Base-by-base conservation (phyloP, 345 rosid species). In the Citrus hindsii region DNA sequence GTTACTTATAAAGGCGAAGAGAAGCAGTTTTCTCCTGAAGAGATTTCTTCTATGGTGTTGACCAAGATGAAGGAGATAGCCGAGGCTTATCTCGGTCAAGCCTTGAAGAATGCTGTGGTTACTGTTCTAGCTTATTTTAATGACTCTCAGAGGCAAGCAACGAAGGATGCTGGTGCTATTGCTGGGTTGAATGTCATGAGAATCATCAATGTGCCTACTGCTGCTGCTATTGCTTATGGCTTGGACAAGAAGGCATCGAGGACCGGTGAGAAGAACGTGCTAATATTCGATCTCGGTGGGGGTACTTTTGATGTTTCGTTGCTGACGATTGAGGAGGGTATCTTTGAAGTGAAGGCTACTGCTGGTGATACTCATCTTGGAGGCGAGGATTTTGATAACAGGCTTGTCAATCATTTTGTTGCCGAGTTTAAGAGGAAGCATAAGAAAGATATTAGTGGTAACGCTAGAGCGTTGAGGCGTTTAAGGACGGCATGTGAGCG, bases 301-400 rank as follows among this genome's bases (percentile, higher is more conserved):
- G 83, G 83, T 6, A 80, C 82, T 55, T 82, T 78, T 30, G 85
- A 82, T 65, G 85, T 75, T 38, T 75, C 79, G 56, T 27, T 79
- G 18, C 7, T 78, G 27, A 79, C 69, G 2, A 82, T 82, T 9
- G 79, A 82, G 42, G 85, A 82, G 61, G 85, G 82, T 0, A 74
- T 82, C 33, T 82, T 82, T 32, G 82, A 78, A 70, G 84, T 82
- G 22, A 82, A 82, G 67, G 79, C 82, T 7, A 82, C 84, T 18
- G 82, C 82, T 5, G 84, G 84, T 3, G 84, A 82, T 65, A 82
- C 82, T 12, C 82, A 82, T 13, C 42, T 82, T 2, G 83, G 83
- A 35, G 79, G 83, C 0, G n/a, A n/a, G n/a, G n/a, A n/a, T n/a
- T n/a, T n/a, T n/a, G n/a, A n/a, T n/a, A n/a, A n/a, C n/a, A n/a